A percentile compares a stretch with the other conserved stretches of the same genome.
phyloP scores from a whole-genome alignment of 1,284 basidiomycete genomes.

The Malassezia japonica region DNA sequence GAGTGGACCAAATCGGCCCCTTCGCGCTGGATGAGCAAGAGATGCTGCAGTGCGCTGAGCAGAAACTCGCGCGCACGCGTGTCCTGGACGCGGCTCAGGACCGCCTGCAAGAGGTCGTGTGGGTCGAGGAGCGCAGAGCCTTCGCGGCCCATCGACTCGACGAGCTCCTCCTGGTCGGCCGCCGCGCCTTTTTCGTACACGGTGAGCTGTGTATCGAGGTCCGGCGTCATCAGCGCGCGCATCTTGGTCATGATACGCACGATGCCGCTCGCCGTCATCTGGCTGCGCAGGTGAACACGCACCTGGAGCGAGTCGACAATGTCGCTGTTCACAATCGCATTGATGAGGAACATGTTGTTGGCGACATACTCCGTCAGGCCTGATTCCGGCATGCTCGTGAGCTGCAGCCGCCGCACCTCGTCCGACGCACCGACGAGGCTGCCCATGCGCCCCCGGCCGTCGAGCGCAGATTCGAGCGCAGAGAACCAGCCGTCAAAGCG shows the following conservation, averaged over 20 bases:
- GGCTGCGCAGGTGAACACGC: slow-evolving; percentile 70
- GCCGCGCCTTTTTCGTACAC: slow-evolving; percentile 62
- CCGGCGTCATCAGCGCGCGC: slow-evolving; percentile 57
- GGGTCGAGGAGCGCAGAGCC: slow-evolving; percentile 68
- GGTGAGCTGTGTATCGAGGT: slow-evolving; percentile 63
- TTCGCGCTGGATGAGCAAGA: slow-evolving; percentile 80
- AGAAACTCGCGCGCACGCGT: slow-evolving; percentile 76
- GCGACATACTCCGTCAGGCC: slow-evolving; percentile 56
- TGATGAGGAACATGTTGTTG: slow-evolving; percentile 38
- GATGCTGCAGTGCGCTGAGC: slow-evolving; percentile 80
- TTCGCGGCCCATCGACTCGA: slow-evolving; percentile 66
- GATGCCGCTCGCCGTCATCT: slow-evolving; percentile 80
- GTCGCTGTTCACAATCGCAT: slow-evolving; percentile 36
- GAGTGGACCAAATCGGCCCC: slow-evolving; percentile 65
- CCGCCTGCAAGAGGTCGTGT: slow-evolving; percentile 74
- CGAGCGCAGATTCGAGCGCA: slow-evolving; percentile 65
- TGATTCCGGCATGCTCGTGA: slow-evolving; percentile 63
- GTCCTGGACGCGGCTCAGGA: slow-evolving; percentile 64
- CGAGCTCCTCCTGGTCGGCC: slow-evolving; percentile 68
- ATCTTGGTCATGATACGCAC: slow-evolving; percentile 65
- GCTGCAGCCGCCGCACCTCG: slow-evolving; percentile 58
- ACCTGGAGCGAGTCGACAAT: slow-evolving; percentile 56
- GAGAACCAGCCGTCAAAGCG: slow-evolving; percentile 84
- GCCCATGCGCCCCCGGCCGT: slow-evolving; percentile 86
- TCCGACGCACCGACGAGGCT: slow-evolving; percentile 87